Percentiles rank a stretch among this genome's conserved stretches.
phyloP scores from a whole-genome alignment of 2,329 filamentous ascomycete genomes.

The Basipetospora chlamydospora region DNA sequence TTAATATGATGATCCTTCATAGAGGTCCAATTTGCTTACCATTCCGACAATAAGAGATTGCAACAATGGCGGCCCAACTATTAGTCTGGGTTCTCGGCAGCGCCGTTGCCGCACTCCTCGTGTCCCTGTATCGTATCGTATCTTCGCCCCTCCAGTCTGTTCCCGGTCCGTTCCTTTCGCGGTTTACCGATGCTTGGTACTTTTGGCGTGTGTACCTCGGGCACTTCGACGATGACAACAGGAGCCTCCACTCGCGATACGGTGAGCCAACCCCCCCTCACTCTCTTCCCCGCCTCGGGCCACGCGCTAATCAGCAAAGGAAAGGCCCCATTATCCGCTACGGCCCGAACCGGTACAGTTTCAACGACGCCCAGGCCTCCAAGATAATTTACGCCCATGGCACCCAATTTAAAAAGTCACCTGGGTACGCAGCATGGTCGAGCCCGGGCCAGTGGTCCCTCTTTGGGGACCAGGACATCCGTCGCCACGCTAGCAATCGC shows the following conservation, averaged over 20 bases:
- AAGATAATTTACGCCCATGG: constrained; percentile 20
- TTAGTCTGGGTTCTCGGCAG: no score
- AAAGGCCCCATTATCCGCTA: constrained; percentile 27
- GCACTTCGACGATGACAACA: constrained; percentile 15
- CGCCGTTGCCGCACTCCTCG: constrained; percentile 1
- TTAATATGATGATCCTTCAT: no score
- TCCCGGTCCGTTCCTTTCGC: constrained; percentile 14
- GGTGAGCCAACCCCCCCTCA: constrained; percentile 8
- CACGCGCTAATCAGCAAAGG: neutral
- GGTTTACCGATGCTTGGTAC: constrained; percentile 17
- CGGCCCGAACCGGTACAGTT: constrained; percentile 30
- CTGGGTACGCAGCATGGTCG: constrained; percentile 17
- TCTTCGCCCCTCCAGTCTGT: constrained; percentile 13
- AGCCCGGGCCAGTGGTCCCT: constrained; percentile 11
- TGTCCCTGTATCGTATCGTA: neutral
- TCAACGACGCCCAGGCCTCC: constrained; percentile 24
- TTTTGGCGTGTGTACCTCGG: constrained; percentile 12
- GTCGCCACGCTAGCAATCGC: constrained; percentile 14
- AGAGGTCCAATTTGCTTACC: no score
- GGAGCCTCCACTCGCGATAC: constrained; percentile 15
- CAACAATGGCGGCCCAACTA: no score
- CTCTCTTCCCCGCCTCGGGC: neutral
- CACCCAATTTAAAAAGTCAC: constrained; percentile 18
- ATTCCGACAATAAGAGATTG: no score
- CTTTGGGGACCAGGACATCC: constrained; percentile 16